Evolutionary conservation across 306 rosid genomes (phyloP).

Genomic region (Macrotyloma uniflorum): DNA sequence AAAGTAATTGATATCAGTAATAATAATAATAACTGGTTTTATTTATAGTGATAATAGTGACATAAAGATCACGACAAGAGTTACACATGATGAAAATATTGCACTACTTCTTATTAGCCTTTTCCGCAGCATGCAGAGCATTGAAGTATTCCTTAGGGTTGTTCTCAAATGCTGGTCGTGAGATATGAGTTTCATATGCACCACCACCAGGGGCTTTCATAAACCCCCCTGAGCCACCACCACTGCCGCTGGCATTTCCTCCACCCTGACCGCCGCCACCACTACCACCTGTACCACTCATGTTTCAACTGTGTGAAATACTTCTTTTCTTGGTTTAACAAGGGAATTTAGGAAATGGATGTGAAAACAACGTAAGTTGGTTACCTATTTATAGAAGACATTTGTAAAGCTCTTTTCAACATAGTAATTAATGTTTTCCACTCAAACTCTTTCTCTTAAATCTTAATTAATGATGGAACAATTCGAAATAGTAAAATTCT

Average conservation of each 20-base stretch:
- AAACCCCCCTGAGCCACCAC: neutral
- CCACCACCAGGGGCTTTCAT: slow-evolving; percentile 24
- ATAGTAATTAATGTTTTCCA: too few species aligned
- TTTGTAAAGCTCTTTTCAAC: too few species aligned
- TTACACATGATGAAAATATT: neutral
- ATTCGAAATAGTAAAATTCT: too few species aligned
- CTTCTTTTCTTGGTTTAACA: too few species aligned
- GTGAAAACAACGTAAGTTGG: too few species aligned
- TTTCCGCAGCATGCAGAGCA: neutral
- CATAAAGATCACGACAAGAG: neutral
- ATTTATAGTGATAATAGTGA: neutral
- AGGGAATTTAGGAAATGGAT: too few species aligned
- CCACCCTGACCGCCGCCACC: neutral
- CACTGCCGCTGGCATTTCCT: neutral
- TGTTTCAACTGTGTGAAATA: too few species aligned
- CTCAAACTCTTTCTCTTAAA: too few species aligned
- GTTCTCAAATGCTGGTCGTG: slow-evolving; percentile 2
- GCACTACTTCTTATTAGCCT: neutral
- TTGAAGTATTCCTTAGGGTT: slow-evolving; percentile 20
- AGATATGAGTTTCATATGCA: neutral
- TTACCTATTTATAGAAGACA: too few species aligned
- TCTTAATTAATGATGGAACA: too few species aligned
- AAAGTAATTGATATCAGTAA: too few species aligned
- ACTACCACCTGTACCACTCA: neutral
- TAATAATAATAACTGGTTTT: neutral